Evolutionary conservation across 1,284 basidiomycete genomes (phyloP).

Genomic region (Tilletia indica): DNA sequence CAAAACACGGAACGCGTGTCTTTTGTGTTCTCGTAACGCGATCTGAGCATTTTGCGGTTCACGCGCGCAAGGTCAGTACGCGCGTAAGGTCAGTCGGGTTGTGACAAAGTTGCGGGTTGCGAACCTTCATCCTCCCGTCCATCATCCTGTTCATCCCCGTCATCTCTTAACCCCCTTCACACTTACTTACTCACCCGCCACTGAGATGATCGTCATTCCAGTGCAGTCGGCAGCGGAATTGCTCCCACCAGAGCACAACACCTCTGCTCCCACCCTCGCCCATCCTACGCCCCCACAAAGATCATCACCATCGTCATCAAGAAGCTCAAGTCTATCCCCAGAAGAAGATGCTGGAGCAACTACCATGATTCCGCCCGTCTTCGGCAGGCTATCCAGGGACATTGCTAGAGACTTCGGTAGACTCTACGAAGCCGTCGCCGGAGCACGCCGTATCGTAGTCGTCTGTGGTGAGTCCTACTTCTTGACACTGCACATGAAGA

Average conservation of each 20-base stretch:
- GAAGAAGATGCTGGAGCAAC: conserved; percentile 35
- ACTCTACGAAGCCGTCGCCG: conserved; percentile 63
- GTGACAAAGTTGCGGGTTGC: too few relatives aligned
- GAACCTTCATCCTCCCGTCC: too few relatives aligned
- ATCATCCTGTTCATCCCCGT: too few relatives aligned
- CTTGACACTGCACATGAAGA: neutral
- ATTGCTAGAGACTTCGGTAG: conserved; percentile 46
- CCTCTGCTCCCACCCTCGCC: neutral
- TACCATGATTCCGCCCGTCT: conserved; percentile 26
- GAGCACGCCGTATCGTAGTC: conserved; percentile 77
- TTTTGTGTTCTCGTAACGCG: too few relatives aligned
- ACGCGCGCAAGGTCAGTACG: too few relatives aligned
- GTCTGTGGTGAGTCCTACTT: conserved; percentile 69
- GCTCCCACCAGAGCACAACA: conserved; percentile 7
- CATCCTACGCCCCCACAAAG: neutral
- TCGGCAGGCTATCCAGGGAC: conserved; percentile 34
- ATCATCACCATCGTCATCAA: neutral
- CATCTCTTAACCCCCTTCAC: too few relatives aligned
- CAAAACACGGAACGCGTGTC: too few relatives aligned
- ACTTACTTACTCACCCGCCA: too few relatives aligned
- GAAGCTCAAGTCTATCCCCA: neutral
- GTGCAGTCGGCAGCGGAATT: conserved; percentile 11
- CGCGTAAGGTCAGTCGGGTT: too few relatives aligned
- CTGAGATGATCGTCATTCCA: conserved; percentile 8
- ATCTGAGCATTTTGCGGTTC: too few relatives aligned